Conservation (phyloP, 1,139 yeast species). For the Suhomyces coccinellae region DNA sequence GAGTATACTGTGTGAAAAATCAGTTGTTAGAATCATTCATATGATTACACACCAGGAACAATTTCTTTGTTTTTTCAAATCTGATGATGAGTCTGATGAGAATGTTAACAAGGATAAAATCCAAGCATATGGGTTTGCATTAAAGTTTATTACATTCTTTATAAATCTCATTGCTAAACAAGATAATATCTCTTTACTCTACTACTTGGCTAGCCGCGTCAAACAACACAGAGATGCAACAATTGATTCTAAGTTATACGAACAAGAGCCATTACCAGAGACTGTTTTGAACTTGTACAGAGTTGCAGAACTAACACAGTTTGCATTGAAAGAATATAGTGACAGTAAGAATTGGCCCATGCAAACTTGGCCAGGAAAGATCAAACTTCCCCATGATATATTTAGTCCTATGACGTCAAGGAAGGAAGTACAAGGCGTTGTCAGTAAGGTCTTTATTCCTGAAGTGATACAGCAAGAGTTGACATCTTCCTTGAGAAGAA, state of each 20-base stretch:
- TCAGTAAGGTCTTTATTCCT: constrained; percentile 51
- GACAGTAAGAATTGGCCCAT: constrained; percentile 66
- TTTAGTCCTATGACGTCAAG: constrained; percentile 55
- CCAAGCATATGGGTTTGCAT: constrained; percentile 51
- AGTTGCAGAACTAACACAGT: constrained; percentile 73
- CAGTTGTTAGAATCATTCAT: constrained; percentile 68
- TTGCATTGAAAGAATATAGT: constrained; percentile 59
- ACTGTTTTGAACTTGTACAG: constrained; percentile 52
- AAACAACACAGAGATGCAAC: constrained; percentile 73
- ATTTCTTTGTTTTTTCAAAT: constrained; percentile 45
- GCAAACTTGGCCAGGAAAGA: constrained; percentile 79
- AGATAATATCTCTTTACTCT: constrained; percentile 71
- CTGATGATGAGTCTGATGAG: constrained; percentile 14
- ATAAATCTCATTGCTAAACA: constrained; percentile 60
- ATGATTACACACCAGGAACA: constrained; percentile 76
- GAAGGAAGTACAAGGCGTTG: constrained; percentile 45
- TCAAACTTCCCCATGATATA: constrained; percentile 65
- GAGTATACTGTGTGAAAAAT: constrained; percentile 57
- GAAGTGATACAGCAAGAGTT: constrained; percentile 38
- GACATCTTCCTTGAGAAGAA: constrained; percentile 27
- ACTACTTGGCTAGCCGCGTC: constrained; percentile 74
- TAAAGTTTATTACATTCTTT: constrained; percentile 60
- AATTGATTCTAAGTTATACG: constrained; percentile 38
- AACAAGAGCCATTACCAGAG: constrained; percentile 24
- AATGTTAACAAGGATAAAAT: constrained; percentile 20